Evolutionary conservation across 1,139 yeast species (phyloP), one percentile per base, ranked within the genome.

Genomic region (Dujonia santamariae): DNA sequence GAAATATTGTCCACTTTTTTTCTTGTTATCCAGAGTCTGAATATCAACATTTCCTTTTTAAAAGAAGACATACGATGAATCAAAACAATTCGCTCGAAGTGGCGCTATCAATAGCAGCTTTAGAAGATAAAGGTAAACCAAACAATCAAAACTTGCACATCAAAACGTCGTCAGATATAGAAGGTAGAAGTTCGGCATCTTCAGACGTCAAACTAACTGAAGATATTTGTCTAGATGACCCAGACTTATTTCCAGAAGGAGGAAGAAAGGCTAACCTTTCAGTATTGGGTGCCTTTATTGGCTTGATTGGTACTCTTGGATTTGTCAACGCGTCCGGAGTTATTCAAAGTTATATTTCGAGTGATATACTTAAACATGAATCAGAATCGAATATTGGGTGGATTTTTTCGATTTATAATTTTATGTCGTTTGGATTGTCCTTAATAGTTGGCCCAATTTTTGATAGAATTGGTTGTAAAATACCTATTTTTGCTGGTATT

Each of bases 341-440:
- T 5, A 35, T 56, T 6, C 57, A 57, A 37, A 47, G 48, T 27
- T 59, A 59, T 36, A 39, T 61, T 3, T 33, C 42, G 12, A 42
- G 47, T 2, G 37, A 48, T 31, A 43, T 53, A 11, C 40, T 60
- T 9, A 37, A 43, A 4, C 37, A 43, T 22, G 42, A 44, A 5
- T 38, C 50, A 1, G 43, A 52, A 4, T 51, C 62, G 8, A 45
- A 56, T 3, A 47, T 60, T 1, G 62, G 59, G 3, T 61, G 66
- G 67, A 59, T 61, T 8, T 61, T 61, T 42, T 56, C 63, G 4
- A 40, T 58, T 18, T 56, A 56, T 40, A 53, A 56, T 28, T 59
- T 59, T 37, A 40, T 55, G 31, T 51, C 53, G 21, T 61, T 61
- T 42, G 63, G 60, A 2, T 43, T 49, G 32, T 43, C 47, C 1